Percentiles rank a stretch among this genome's conserved stretches.
phyloP scores from a whole-genome alignment of 129 eudicot genomes.

The Glebionis coronaria region DNA sequence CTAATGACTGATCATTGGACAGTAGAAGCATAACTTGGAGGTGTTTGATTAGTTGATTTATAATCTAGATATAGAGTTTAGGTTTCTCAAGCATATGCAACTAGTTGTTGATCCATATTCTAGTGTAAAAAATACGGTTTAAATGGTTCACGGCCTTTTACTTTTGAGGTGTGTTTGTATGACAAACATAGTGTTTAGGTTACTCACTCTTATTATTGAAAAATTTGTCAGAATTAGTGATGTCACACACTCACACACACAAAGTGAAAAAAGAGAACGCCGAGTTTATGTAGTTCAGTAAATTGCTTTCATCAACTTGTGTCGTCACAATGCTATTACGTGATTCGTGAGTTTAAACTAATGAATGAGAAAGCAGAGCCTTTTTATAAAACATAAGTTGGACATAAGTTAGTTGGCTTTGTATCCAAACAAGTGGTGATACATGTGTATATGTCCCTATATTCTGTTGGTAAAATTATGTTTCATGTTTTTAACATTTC shows the following conservation, averaged over 20 bases:
- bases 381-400: too few species aligned
- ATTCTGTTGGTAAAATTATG: background rate
- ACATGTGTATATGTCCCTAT: background rate
- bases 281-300: too few species aligned
- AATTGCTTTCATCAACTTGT: too few species aligned
- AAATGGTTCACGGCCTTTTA: background rate
- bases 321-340: too few species aligned
- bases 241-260: background rate
- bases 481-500: background rate
- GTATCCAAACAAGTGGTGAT: background rate
- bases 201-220: background rate
- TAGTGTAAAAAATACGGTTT: background rate
- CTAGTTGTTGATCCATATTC: background rate
- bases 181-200: background rate
- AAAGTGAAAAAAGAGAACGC: too few species aligned
- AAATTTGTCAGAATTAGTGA: background rate
- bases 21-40: background rate
- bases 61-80: background rate
- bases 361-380: too few species aligned
- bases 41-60: background rate
- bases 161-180: background rate
- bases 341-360: too few species aligned
- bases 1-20: background rate
- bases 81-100: background rate
- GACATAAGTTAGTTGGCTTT: conserved; percentile 1